Base-by-base conservation (phyloP, 441 rosid genomes). In the Hura crepitans region DNA sequence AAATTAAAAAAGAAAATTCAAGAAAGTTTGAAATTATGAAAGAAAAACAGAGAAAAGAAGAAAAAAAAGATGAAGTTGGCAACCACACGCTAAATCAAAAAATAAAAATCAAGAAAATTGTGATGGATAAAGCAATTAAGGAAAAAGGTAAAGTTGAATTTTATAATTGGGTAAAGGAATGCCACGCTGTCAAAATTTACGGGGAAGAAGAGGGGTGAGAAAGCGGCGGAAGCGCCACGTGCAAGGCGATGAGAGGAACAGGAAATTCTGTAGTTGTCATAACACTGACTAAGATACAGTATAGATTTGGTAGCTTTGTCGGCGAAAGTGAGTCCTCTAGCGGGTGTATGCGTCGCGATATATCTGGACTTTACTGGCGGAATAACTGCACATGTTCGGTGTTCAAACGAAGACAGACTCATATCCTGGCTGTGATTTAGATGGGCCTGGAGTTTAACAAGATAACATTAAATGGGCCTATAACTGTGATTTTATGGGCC, bases 181-280 rank as follows among this genome's bases (percentile, higher is more conserved):
- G 75, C 65, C 81, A 79, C 78, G 79, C 45, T 39, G 62, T 42
- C n/a, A n/a, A 27, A 17, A n/a, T 71, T 47, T 27, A 20, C 8
- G n/a, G 4, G 3, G 17, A 28, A n/a, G n/a, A n/a, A n/a, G n/a
- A n/a, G n/a, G 51, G 2, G 7, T 37, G 71, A 27, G 64, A 46
- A 0, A 12, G 81, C 75, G 47, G 60, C 33, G 76, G 63, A 58
- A 39, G 15, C 17, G 42, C 73, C 80, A 84, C 81, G 84, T 81
- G 87, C 81, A 3, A 74, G 68, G n/a, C 45, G 62, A 62, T 42
- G 61, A 54, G 51, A 27, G 39, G 37, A 67, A 31, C 23, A 65
- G 71, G 72, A 70, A 13, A 56, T 47, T 28, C 68, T 7, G 54
- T 31, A 14, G 3, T 27, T 15, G 45, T 31, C 8, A 8, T 17